These are phyloP conservation scores for Amylostereum chailletii DNA, from an alignment of 1,284 basidiomycete genomes.

Conservation along the genomic window DNA sequence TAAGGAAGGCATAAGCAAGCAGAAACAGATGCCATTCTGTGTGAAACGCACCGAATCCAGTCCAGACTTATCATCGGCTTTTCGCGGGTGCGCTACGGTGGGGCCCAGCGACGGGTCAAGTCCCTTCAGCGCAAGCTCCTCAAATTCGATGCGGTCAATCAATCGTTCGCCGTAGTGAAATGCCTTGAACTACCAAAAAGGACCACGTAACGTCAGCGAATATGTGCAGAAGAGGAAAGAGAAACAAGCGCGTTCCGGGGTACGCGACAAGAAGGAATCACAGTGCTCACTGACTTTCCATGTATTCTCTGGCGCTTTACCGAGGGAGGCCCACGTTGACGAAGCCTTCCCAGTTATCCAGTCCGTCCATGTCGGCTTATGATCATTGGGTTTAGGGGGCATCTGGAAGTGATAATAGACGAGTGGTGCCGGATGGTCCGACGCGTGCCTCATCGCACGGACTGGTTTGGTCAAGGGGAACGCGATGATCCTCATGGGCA, in stretches of 20 bases:
- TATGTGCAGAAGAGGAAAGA: background rate
- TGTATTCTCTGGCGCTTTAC: conserved; percentile 47
- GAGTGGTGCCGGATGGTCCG: conserved; percentile 18
- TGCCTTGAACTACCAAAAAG: conserved; percentile 36
- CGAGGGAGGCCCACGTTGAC: conserved; percentile 53
- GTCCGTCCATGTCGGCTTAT: conserved; percentile 21
- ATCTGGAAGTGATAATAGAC: conserved; percentile 41
- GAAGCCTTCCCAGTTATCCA: conserved; percentile 43
- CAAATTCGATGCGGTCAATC: conserved; percentile 65
- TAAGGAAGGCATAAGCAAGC: conserved; percentile 17
- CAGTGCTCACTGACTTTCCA: conserved; percentile 44
- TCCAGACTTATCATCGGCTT: too few species aligned
- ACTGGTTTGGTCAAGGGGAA: conserved; percentile 29
- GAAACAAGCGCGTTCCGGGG: background rate
- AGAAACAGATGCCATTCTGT: background rate
- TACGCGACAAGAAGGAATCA: background rate
- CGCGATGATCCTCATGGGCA: conserved; percentile 37
- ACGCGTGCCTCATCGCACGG: conserved; percentile 10
- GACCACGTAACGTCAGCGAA: conserved; percentile 1
- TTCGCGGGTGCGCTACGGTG: conserved; percentile 15
- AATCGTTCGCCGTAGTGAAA: conserved; percentile 58
- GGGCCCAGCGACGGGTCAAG: conserved; percentile 63
- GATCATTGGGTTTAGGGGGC: conserved; percentile 16
- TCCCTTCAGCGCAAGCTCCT: conserved; percentile 63
- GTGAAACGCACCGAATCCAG: too few species aligned